Evolutionary conservation across 1,284 basidiomycete genomes (phyloP).

Genomic region (Pascua guehoae): DNA sequence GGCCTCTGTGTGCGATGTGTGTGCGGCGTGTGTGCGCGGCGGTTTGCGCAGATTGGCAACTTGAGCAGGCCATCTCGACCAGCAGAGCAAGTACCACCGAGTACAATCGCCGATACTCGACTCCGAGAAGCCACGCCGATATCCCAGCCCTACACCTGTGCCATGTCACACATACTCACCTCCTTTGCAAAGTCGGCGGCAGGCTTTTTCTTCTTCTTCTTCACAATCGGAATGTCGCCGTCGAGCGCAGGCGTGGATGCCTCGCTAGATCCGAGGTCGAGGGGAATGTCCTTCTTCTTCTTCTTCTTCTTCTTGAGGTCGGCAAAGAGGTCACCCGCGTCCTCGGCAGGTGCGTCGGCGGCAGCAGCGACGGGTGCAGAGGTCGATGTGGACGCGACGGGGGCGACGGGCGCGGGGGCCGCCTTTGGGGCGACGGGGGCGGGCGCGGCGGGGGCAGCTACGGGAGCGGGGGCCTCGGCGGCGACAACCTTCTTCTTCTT

Average conservation of each 20-base stretch:
- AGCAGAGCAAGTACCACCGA: too few relatives aligned
- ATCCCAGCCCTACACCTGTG: neutral
- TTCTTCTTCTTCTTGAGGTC: slow-evolving; percentile 57
- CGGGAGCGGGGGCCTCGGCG: slow-evolving; percentile 38
- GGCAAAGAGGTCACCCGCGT: slow-evolving; percentile 49
- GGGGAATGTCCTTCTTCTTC: slow-evolving; percentile 51
- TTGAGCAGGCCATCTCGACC: too few relatives aligned
- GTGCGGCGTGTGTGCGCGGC: neutral
- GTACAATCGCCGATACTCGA: too few relatives aligned
- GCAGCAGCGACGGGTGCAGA: slow-evolving; percentile 30
- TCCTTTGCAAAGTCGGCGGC: slow-evolving; percentile 71
- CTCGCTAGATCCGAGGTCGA: slow-evolving; percentile 39
- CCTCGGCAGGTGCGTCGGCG: slow-evolving; percentile 31
- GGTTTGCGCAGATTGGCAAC: slow-evolving; percentile 2
- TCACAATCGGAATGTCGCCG: slow-evolving; percentile 54
- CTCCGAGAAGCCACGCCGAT: slow-evolving; percentile 2
- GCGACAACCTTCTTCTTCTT: slow-evolving; percentile 53
- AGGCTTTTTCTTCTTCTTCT: slow-evolving; percentile 54
- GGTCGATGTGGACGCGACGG: slow-evolving; percentile 34
- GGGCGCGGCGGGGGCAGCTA: slow-evolving; percentile 26
- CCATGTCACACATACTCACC: slow-evolving; percentile 23
- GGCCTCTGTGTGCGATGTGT: neutral
- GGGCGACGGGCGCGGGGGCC: slow-evolving; percentile 23
- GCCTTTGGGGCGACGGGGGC: slow-evolving; percentile 31
- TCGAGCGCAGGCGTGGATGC: slow-evolving; percentile 16